Percentiles rank a stretch among this genome's conserved stretches.
These are phyloP conservation scores for Saprolegnia diclina DNA, from an alignment of 352 stramenopile species.

Conservation along the genomic window DNA sequence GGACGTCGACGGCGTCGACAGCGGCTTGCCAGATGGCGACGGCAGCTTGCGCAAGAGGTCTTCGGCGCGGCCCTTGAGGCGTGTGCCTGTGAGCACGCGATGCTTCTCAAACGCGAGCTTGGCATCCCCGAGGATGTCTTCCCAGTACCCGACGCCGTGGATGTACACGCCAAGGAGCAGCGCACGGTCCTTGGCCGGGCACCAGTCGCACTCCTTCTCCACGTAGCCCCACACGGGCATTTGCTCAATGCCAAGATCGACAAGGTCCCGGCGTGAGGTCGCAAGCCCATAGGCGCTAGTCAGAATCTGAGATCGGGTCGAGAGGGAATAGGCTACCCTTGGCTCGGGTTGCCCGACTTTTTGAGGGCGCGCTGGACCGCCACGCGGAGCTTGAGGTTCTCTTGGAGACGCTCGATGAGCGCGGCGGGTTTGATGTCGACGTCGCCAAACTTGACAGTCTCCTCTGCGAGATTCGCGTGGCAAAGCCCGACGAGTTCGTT, in stretches of 20 bases:
- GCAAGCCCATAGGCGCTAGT: conserved; percentile 67
- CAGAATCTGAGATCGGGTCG: background rate
- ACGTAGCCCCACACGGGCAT: conserved; percentile 58
- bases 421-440: conserved; percentile 68
- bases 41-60: conserved; percentile 73
- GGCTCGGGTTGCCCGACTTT: conserved; percentile 35
- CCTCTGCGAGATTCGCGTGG: conserved; percentile 32
- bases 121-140: conserved; percentile 81
- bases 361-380: conserved; percentile 70
- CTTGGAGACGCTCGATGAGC: conserved; percentile 76
- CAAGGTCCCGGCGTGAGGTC: conserved; percentile 47
- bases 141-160: conserved; percentile 79
- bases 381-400: conserved; percentile 80
- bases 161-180: conserved; percentile 78
- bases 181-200: conserved; percentile 64
- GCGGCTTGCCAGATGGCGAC: conserved; percentile 30
- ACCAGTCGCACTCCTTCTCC: conserved; percentile 81
- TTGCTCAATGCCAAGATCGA: conserved; percentile 39
- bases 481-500: conserved; percentile 50
- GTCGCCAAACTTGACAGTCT: conserved; percentile 69
- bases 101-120: conserved; percentile 73
- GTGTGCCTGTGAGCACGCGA: conserved; percentile 72
- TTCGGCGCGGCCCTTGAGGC: conserved; percentile 77
- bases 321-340: conserved; percentile 26
- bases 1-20: background rate